Base-by-base conservation (phyloP, 1,284 basidiomycete genomes). In the Stygiomarasmius scandens region DNA sequence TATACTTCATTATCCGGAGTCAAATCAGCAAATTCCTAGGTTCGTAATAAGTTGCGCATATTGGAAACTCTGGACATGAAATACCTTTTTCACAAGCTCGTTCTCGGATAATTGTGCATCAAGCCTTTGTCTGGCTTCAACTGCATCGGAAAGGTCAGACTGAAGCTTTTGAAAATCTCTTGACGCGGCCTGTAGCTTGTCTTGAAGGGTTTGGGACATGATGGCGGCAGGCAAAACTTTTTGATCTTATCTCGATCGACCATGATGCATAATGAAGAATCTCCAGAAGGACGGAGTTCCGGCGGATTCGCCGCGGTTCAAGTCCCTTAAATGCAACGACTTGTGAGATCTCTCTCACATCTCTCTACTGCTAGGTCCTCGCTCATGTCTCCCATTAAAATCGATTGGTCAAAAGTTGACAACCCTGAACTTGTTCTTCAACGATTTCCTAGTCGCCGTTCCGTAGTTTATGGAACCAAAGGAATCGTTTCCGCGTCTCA, bases 81-180 rank as follows among this genome's bases (percentile, higher is more conserved):
- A 19, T 56, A 90, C 95, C 85, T 96, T 94, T 67, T 94, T 87
- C 38, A 98, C 96, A 56, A 87, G 79, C 71, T 96, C 90, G 74
- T 96, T 98, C 76, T 98, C 96, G 16, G 89, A 89, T 49, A 92
- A 77, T 70, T 98, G 96, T 0, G 94, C 87, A 63, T 95, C 95
- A 20, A 97, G 80, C 52, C 85, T 81, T 67, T 96, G 93, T 47
- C 91, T 80, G 14, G 87, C 88, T 63, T 93, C 92, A 43, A 97
- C 87, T 3, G 84, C 78, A 53, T 76, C 78, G 1, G 86, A 79
- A 50, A 94, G 78, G 62, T 95, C 92, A 3, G 74, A 67, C 69
- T 96, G 93, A 11, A 94, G 68, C 66, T 90, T 92, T 69, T 95
- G 90, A 66, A 87, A 95, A 56, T 92, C 91, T 29, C 77, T 66